A percentile compares a stretch with the other conserved stretches of the same genome.
phyloP scores from a whole-genome alignment of 495 filamentous ascomycete genomes.

The Daldinia concentrica region DNA sequence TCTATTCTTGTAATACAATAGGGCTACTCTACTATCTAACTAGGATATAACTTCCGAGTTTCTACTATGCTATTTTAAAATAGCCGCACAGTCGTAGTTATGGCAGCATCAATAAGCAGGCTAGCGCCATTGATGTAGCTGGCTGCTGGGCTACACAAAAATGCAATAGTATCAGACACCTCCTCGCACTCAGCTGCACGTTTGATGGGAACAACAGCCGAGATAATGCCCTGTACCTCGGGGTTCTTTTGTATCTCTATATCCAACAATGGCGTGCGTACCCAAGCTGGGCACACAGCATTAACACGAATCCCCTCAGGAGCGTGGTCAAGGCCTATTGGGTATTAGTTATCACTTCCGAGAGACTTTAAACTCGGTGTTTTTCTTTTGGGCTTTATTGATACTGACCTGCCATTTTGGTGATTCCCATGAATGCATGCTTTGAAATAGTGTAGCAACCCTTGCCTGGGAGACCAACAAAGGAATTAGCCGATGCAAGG shows the following conservation, averaged over 20 bases:
- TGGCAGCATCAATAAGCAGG: neutral
- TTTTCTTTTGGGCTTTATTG: no score
- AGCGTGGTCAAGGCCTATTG: slow-evolving; percentile 43
- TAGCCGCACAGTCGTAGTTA: neutral
- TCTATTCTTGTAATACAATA: no score
- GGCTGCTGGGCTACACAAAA: slow-evolving; percentile 47
- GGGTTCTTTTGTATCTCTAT: slow-evolving; percentile 21
- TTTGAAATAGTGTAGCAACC: neutral
- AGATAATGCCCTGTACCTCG: slow-evolving; percentile 37
- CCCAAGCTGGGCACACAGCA: slow-evolving; percentile 55
- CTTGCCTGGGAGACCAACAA: neutral
- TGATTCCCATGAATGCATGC: neutral
- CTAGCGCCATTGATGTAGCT: neutral
- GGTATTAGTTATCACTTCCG: neutral
- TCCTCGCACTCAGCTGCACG: slow-evolving; percentile 53
- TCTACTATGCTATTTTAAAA: neutral
- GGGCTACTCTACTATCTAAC: no score
- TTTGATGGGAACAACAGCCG: slow-evolving; percentile 44
- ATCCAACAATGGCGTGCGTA: slow-evolving; percentile 54
- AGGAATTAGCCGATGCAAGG: neutral
- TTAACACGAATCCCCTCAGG: slow-evolving; percentile 54
- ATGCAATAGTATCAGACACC: slow-evolving; percentile 54
- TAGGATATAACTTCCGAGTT: no score
- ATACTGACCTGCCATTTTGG: neutral
- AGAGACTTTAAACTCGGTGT: neutral